Conservation (phyloP, 2,329 filamentous ascomycete species). For the Xylaria sp. region DNA sequence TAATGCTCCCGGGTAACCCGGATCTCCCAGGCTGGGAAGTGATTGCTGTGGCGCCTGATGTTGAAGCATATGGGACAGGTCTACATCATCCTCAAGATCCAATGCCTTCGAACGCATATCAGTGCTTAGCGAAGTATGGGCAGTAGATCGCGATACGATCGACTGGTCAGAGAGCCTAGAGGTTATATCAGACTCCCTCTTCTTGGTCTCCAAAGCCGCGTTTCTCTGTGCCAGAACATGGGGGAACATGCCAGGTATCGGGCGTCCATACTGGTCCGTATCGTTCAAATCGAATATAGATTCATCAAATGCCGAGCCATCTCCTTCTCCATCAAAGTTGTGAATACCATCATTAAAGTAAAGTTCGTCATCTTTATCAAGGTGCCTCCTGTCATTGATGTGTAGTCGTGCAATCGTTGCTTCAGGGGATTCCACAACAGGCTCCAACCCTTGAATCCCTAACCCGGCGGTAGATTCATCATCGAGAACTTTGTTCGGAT, state of each 20-base stretch:
- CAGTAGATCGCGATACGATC: constrained; percentile 59
- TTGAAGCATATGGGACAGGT: constrained; percentile 21
- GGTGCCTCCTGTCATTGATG: constrained; percentile 30
- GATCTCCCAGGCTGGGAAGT: constrained; percentile 37
- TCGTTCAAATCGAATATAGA: constrained; percentile 77
- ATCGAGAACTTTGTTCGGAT: constrained; percentile 26
- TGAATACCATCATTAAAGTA: constrained; percentile 75
- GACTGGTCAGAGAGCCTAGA: constrained; percentile 58
- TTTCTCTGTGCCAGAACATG: constrained; percentile 60
- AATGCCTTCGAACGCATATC: constrained; percentile 43
- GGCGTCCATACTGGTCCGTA: constrained; percentile 69
- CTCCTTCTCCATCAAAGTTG: constrained; percentile 61
- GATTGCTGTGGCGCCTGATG: constrained; percentile 37
- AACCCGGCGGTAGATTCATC: constrained; percentile 50
- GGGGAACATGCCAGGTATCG: constrained; percentile 67
- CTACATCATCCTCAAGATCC: constrained; percentile 29
- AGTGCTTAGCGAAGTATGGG: constrained; percentile 61
- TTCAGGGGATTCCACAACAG: constrained; percentile 34
- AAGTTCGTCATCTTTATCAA: constrained; percentile 66
- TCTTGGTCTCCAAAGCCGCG: constrained; percentile 50
- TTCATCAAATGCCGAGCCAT: constrained; percentile 73
- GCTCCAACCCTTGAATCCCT: constrained; percentile 55
- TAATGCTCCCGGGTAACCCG: constrained; percentile 56
- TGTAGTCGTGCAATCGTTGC: constrained; percentile 36
- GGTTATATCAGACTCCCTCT: constrained; percentile 59